phyloP scores from a whole-genome alignment of 306 rosid genomes.

The Biancaea sappan region DNA sequence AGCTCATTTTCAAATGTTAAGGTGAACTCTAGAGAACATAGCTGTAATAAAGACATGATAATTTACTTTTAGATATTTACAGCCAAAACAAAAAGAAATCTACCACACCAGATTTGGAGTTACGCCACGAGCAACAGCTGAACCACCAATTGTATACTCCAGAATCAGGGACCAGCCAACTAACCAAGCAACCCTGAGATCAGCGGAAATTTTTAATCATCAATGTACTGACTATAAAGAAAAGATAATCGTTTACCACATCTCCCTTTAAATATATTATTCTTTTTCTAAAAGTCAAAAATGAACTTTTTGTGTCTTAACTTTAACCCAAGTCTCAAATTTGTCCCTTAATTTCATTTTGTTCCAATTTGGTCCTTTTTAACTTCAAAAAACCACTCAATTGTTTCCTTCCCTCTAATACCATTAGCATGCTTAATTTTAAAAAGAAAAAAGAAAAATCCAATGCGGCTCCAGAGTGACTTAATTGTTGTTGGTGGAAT shows the following conservation, averaged over 20 bases:
- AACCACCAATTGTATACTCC: conserved; percentile 90
- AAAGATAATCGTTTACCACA: conserved; percentile 4
- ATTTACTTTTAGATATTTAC: not conserved
- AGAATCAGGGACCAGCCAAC: conserved; percentile 91
- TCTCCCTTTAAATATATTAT: not conserved
- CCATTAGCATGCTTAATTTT: no score
- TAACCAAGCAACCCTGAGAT: conserved; percentile 85
- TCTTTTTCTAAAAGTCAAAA: conserved; percentile 1
- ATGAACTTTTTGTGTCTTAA: not conserved
- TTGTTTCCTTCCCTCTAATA: no score
- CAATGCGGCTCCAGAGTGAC: no score
- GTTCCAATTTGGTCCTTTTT: no score
- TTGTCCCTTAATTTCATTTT: no score
- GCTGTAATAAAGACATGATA: not conserved
- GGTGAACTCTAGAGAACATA: not conserved
- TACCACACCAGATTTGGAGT: conserved; percentile 85
- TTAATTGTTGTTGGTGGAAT: no score
- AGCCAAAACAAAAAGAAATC: not conserved
- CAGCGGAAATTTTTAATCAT: conserved; percentile 25
- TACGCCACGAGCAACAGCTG: conserved; percentile 96
- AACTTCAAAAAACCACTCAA: no score
- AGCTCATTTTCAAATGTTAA: not conserved
- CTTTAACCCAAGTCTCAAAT: no score
- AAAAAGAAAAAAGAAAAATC: no score
- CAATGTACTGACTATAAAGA: conserved; percentile 11